phyloP scores from a whole-genome alignment of 75 land plant genomes.

The Picea sitchensis region DNA sequence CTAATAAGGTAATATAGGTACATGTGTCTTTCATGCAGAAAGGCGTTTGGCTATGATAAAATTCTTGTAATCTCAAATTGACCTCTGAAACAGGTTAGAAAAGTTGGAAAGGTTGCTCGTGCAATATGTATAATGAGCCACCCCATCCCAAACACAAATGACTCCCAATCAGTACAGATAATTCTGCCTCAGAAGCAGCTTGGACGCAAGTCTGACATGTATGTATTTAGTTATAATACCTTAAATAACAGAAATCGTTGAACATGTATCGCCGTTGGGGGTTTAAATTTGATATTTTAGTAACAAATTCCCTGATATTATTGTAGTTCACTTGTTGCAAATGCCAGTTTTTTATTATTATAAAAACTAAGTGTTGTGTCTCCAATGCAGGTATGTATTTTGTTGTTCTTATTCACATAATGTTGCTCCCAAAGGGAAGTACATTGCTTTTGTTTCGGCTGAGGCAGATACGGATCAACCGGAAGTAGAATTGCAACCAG shows the following conservation, averaged over 20 bases:
- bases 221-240: conserved; percentile 8
- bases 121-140: conserved; percentile 83
- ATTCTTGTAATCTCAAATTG: neutral
- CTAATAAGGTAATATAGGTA: conserved; percentile 35
- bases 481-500: conserved; percentile 74
- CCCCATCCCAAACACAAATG: conserved; percentile 85
- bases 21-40: neutral
- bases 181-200: conserved; percentile 91
- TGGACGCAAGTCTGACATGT: conserved; percentile 84
- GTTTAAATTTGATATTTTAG: neutral
- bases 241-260: neutral
- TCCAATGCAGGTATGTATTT: conserved; percentile 68
- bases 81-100: conserved; percentile 43
- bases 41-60: neutral
- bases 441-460: conserved; percentile 82
- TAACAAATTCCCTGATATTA: neutral
- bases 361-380: neutral
- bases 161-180: conserved; percentile 76
- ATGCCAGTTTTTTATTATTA: neutral
- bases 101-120: conserved; percentile 73
- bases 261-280: no score
- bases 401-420: conserved; percentile 87
- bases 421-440: conserved; percentile 88
- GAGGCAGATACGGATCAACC: conserved; percentile 79
- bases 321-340: neutral